Base-by-base conservation (phyloP, 2,329 filamentous ascomycete genomes). In the Curvularia sp. region DNA sequence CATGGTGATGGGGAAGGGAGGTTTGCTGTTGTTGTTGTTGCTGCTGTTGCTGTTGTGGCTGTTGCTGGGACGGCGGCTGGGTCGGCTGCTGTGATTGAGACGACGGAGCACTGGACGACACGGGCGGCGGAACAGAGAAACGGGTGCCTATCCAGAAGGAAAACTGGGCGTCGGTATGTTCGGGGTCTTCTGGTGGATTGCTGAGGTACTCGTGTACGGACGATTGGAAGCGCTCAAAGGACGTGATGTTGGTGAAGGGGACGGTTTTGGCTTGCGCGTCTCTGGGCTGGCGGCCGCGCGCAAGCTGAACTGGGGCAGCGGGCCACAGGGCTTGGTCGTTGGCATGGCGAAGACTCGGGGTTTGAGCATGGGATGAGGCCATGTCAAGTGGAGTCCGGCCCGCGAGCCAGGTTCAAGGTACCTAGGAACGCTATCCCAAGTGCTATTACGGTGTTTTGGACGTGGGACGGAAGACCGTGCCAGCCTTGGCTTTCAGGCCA, bases 91-190 rank as follows among this genome's bases (percentile, higher is more conserved):
- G 44, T 3, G 44, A 15, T 15, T 53, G 50, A 44, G 54, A 53
- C 46, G 49, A 8, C 47, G 10, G 50, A 24, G 49, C 24, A 43
- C 18, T 51, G 20, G 53, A 53, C n/a, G 53, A 53, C 28, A 43
- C 20, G n/a, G 64, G 56, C 8, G 61, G 55, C 43, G 61, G 58
- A 42, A 77, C 75, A 46, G 72, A 56, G 61, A 78, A 78, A 57
- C 60, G 68, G 24, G 76, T 69, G 56, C 73, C 74, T 24, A 72
- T 73, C 74, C 75, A 78, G 54, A 78, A 75, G 55, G 69, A 72
- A 20, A 78, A 62, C 63, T 77, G 75, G 55, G 74, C 75, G 48
- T 76, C 73, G 49, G 74, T 74, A 61, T 77, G 75, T 55, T 77
- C 76, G 28, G 75, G 75, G 46, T 73, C 51, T 7, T 75, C 72